phyloP scores from a whole-genome alignment of 495 filamentous ascomycete species.

The Aspergillus haitiensis region DNA sequence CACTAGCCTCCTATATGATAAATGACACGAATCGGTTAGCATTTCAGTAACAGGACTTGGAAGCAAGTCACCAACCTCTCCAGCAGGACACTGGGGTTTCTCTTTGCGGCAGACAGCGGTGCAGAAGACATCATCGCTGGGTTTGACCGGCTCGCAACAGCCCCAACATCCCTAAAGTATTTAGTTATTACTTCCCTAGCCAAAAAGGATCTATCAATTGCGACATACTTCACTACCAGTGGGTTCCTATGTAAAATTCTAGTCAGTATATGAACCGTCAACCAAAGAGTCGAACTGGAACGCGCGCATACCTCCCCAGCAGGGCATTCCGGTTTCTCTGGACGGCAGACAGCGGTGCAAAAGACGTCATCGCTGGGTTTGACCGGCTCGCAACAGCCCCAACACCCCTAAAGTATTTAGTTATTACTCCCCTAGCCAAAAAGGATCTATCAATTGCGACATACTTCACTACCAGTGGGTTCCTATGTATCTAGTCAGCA shows the following conservation, averaged over 20 bases:
- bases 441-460: background rate
- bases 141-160: conserved; percentile 5
- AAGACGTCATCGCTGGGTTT: background rate
- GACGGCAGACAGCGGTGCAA: conserved; percentile 4
- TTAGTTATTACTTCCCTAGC: background rate
- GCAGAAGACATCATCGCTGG: background rate
- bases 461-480: background rate
- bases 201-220: background rate
- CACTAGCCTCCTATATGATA: too few species aligned
- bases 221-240: background rate
- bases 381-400: conserved; percentile 13
- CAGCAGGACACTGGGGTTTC: conserved; percentile 5
- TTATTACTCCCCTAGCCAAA: background rate
- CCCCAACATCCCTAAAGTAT: conserved; percentile 14
- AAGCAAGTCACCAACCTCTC: background rate
- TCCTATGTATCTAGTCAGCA: background rate
- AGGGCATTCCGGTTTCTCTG: conserved; percentile 7
- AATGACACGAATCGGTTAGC: too few species aligned
- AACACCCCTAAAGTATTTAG: conserved; percentile 7
- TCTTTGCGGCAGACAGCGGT: conserved; percentile 1
- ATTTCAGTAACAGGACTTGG: too few species aligned
- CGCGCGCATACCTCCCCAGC: conserved; percentile 10
- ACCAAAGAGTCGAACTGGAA: too few species aligned
- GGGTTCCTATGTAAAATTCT: background rate
- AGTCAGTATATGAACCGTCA: background rate